phyloP scores from a whole-genome alignment of 495 filamentous ascomycete species.

The Friedmanniomyces endolithicus region DNA sequence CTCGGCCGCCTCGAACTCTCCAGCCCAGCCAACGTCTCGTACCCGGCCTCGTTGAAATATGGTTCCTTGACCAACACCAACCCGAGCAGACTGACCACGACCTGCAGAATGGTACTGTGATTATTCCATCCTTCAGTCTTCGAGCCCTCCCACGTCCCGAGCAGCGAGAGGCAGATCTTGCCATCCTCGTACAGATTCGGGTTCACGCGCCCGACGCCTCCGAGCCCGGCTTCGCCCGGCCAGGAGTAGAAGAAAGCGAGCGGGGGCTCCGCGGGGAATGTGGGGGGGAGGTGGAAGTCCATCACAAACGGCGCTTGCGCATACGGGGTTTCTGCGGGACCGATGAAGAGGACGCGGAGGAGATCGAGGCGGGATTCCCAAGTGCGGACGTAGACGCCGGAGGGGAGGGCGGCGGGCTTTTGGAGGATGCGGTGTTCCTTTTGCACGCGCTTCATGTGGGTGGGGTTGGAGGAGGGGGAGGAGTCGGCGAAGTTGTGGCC shows the following conservation, averaged over 20 bases:
- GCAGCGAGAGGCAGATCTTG: slow-evolving; percentile 46
- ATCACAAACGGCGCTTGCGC: slow-evolving; percentile 50
- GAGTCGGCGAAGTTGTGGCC: slow-evolving; percentile 37
- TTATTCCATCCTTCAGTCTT: slow-evolving; percentile 43
- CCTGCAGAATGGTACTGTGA: slow-evolving; percentile 43
- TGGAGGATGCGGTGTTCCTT: slow-evolving; percentile 48
- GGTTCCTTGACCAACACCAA: slow-evolving; percentile 48
- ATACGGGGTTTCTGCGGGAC: slow-evolving; percentile 48
- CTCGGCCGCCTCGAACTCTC: slow-evolving; percentile 8
- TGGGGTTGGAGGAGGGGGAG: slow-evolving; percentile 6
- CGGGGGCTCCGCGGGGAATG: slow-evolving; percentile 41
- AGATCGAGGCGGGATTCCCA: slow-evolving; percentile 49
- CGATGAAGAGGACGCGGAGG: slow-evolving; percentile 46
- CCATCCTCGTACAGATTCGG: slow-evolving; percentile 54
- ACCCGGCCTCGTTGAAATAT: slow-evolving; percentile 38
- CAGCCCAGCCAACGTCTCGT: slow-evolving; percentile 10
- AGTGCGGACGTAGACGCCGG: slow-evolving; percentile 44
- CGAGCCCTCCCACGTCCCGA: slow-evolving; percentile 48
- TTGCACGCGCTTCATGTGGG: slow-evolving; percentile 36
- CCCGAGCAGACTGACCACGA: slow-evolving; percentile 48
- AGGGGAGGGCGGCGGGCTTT: slow-evolving; percentile 36
- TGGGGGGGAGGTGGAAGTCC: slow-evolving; percentile 38
- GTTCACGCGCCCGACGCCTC: slow-evolving; percentile 36
- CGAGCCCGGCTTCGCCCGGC: slow-evolving; percentile 22
- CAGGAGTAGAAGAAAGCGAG: slow-evolving; percentile 46